These are phyloP conservation scores for Pseudisothecium myosuroides DNA, from an alignment of 225 moss, liverwort and hornwort species.

Conservation along the genomic window DNA sequence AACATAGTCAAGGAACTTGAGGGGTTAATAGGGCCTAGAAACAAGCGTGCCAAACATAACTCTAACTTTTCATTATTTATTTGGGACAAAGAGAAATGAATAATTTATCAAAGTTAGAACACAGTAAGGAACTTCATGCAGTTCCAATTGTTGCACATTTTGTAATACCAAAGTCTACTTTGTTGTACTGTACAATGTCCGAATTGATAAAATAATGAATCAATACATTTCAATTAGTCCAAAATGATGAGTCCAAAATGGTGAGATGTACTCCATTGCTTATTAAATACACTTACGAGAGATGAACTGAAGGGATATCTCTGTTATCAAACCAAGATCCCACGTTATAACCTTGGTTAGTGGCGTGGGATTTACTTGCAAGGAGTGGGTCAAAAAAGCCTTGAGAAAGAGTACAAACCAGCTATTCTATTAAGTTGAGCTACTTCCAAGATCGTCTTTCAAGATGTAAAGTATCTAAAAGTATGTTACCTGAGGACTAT, in stretches of 20 bases:
- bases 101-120: not conserved
- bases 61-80: no score
- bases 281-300: not conserved
- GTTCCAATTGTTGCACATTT: not conserved
- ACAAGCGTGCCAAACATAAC: no score
- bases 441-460: not conserved
- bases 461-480: not conserved
- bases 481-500: not conserved
- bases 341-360: not conserved
- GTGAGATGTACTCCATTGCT: no score
- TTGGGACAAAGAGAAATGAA: not conserved
- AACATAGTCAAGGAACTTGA: no score
- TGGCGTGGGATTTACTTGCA: not conserved
- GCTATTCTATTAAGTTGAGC: not conserved
- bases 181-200: not conserved
- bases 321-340: not conserved
- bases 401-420: not conserved
- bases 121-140: not conserved
- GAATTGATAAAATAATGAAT: not conserved
- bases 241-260: not conserved
- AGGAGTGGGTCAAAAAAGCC: not conserved
- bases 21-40: no score
- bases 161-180: not conserved
- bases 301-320: not conserved
- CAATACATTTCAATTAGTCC: not conserved